Percentiles rank a stretch among this genome's conserved stretches.
Conservation (phyloP, 2,329 filamentous ascomycete genomes). For the Calonectria ilicicola region DNA sequence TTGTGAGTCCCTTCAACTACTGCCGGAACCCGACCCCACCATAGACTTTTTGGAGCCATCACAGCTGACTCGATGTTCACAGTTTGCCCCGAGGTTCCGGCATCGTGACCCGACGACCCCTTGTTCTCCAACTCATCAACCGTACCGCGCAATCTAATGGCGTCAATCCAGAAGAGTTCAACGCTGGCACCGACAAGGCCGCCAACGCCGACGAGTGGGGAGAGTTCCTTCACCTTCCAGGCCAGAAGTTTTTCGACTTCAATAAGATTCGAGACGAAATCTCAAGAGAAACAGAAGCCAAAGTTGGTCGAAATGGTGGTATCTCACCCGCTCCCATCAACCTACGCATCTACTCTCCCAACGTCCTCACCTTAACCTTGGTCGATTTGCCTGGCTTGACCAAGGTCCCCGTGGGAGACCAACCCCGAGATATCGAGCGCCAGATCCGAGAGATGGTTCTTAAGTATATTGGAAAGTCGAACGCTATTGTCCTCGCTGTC, state of each 20-base stretch:
- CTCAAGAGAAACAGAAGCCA: conserved; percentile 93
- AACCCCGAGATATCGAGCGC: conserved; percentile 94
- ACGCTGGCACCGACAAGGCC: conserved; percentile 80
- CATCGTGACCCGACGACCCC: conserved; percentile 95
- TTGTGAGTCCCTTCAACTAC: conserved; percentile 75
- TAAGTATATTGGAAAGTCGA: conserved; percentile 98
- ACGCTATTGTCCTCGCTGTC: conserved; percentile 97
- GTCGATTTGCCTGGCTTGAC: conserved; percentile 97
- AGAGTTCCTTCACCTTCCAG: conserved; percentile 97
- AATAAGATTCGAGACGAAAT: conserved; percentile 99
- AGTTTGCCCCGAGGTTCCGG: conserved; percentile 97
- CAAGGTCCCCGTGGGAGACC: conserved; percentile 95
- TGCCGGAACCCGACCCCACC: conserved; percentile 23
- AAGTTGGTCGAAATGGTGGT: conserved; percentile 95
- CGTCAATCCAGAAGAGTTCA: conserved; percentile 72
- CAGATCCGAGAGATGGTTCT: conserved; percentile 98
- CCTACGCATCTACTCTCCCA: conserved; percentile 96
- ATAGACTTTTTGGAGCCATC: conserved; percentile 12
- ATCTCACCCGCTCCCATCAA: conserved; percentile 98
- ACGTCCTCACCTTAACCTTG: conserved; percentile 95
- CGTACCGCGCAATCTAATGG: conserved; percentile 82
- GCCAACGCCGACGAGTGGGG: conserved; percentile 97
- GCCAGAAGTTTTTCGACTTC: conserved; percentile 98
- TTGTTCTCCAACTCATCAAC: conserved; percentile 98
- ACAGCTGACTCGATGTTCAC: conserved; percentile 34